Percentiles rank a stretch among this genome's conserved stretches.
Evolutionary conservation across 2,329 filamentous ascomycete species (phyloP).

Genomic region (Aspergillus sp.): DNA sequence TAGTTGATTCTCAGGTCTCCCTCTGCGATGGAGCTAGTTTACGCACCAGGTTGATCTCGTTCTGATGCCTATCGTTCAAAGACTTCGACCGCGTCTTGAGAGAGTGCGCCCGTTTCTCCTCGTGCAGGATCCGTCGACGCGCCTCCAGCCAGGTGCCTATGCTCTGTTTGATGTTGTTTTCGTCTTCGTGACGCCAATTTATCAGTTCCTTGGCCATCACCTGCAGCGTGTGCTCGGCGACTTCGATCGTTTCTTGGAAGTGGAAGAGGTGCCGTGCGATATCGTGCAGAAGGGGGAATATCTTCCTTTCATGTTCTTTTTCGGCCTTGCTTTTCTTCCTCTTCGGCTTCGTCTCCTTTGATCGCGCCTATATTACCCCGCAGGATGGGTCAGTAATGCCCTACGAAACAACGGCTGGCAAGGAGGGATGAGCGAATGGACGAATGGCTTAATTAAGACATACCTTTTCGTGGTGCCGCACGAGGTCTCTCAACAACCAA

Average conservation of each 20-base stretch:
- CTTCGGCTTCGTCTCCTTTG: neutral
- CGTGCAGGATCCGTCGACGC: slow-evolving; percentile 17
- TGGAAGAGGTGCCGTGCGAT: slow-evolving; percentile 34
- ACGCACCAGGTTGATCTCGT: slow-evolving; percentile 35
- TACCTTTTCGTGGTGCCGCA: slow-evolving; percentile 34
- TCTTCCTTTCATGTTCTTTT: neutral
- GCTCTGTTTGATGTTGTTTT: neutral
- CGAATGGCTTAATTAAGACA: neutral
- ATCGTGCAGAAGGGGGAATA: slow-evolving; percentile 30
- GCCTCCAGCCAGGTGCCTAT: slow-evolving; percentile 3
- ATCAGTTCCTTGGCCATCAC: slow-evolving; percentile 23
- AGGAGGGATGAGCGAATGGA: too few relatives aligned
- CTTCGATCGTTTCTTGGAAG: slow-evolving; percentile 31
- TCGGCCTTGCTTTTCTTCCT: too few relatives aligned
- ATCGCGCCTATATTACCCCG: slow-evolving; percentile 11
- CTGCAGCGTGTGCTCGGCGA: slow-evolving; percentile 29
- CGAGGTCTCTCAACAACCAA: slow-evolving; percentile 31
- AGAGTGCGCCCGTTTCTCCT: slow-evolving; percentile 28
- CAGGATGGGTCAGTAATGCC: neutral
- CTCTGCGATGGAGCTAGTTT: too few relatives aligned
- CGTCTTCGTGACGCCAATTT: slow-evolving; percentile 14
- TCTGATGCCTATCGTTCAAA: slow-evolving; percentile 30
- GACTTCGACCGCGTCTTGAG: slow-evolving; percentile 27
- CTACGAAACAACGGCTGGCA: neutral
- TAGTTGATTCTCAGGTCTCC: neutral